Evolutionary conservation across 345 rosid species (phyloP), one percentile per base, ranked within the genome.

Genomic region (Eucalyptus marginata): DNA sequence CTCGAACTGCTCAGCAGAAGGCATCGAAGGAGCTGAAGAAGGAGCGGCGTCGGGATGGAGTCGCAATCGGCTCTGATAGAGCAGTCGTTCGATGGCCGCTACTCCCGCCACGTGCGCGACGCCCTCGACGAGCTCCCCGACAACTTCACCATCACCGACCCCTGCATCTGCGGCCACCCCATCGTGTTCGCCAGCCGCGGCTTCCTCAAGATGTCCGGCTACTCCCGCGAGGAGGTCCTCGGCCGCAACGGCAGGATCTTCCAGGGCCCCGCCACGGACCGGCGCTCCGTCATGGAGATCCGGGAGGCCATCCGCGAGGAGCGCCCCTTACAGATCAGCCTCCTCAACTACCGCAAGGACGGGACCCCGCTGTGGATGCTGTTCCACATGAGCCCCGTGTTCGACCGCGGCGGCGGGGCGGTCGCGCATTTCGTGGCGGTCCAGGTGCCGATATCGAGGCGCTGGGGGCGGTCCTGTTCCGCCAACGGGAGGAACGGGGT

Each of bases 301-400:
- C 95, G 98, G 24, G 97, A 96, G 90, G 99, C 99, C 33, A 94
- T 97, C 86, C 92, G 98, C 11, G 96, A 94, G 86, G 99, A 95
- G 95, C 94, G 95, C 87, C 88, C 92, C 8, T 46, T 94, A 87
- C 93, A 94, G 92, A 88, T 96, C 16, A 94, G 86, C 89, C 87
- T 98, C 86, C 91, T 96, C 95, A 98, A 98, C 92, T 97, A 98
- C 52, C 93, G 94, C 22, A 98, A 95, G 90, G 97, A 96, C 86
- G 98, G 99, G 86, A 94, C 98, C 9, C 97, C 99, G 36, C 96
- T 96, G 91, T 97, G 99, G 99, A 92, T 96, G 93, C 56, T 96
- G 94, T 98, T 98, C 90, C 95, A 91, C 84, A 91, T 97, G 97
- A 86, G 86, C 86, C 99, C 98, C 5, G 94, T 98, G 86, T 97